Evolutionary conservation across 208 protist species (phyloP).

Genomic region (Trypanosoma theileri): DNA sequence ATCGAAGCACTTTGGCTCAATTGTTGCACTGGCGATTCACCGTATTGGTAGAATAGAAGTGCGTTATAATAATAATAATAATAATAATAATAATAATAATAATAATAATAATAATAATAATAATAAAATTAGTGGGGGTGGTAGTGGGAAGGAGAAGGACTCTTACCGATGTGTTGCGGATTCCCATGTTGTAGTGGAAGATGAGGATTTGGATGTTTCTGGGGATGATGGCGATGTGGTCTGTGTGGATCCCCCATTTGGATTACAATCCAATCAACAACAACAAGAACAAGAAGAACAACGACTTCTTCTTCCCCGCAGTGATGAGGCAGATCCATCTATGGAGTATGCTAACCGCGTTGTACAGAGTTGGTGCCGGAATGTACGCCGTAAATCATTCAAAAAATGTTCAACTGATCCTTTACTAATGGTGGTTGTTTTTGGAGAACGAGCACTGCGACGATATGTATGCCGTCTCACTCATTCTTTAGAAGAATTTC

Average conservation of each 20-base stretch:
- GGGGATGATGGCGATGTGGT: constrained; percentile 36
- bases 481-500: constrained; percentile 51
- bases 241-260: constrained; percentile 4
- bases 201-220: constrained; percentile 35
- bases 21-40: constrained; percentile 73
- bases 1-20: constrained; percentile 65
- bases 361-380: constrained; percentile 52
- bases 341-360: constrained; percentile 60
- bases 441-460: constrained; percentile 36
- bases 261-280: not conserved
- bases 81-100: not conserved
- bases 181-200: constrained; percentile 34
- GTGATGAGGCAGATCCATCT: constrained; percentile 54
- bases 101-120: not conserved
- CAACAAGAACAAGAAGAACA: not conserved
- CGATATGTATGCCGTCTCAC: constrained; percentile 60
- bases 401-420: not conserved
- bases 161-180: too few species aligned
- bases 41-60: constrained; percentile 54
- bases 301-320: constrained; percentile 42
- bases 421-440: constrained; percentile 44
- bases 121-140: too few species aligned
- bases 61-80: not conserved
- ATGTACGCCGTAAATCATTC: constrained; percentile 17
- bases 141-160: too few species aligned